Conservation (phyloP, 805 yeast genomes). For the Metschnikowia vanudenii region DNA sequence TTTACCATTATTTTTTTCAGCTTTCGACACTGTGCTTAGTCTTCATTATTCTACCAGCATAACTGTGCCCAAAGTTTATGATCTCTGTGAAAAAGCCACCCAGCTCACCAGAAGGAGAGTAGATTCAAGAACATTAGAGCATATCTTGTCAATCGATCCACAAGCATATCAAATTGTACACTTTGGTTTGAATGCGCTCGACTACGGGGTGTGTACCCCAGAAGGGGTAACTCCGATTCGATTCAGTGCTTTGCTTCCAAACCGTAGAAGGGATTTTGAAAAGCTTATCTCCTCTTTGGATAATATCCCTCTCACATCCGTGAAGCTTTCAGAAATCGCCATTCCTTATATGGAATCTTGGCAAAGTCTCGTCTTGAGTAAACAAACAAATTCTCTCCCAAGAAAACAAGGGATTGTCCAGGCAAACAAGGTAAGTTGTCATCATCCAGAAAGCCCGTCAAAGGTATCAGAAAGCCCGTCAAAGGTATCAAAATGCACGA, state of each 20-base stretch:
- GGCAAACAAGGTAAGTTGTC: neutral
- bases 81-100: conserved; percentile 16
- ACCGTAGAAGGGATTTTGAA: conserved; percentile 23
- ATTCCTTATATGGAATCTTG: neutral
- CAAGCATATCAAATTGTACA: conserved; percentile 12
- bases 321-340: conserved; percentile 7
- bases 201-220: conserved; percentile 18
- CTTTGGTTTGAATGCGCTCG: conserved; percentile 10
- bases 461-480: neutral
- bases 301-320: neutral
- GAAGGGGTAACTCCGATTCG: conserved; percentile 9
- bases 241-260: conserved; percentile 14
- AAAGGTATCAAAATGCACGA: neutral
- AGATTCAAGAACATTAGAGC: conserved; percentile 13
- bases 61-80: conserved; percentile 22
- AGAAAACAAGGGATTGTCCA: neutral
- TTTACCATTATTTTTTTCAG: conserved; percentile 12
- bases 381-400: no score
- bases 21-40: conserved; percentile 33
- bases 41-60: conserved; percentile 36
- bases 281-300: neutral
- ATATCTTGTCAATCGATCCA: conserved; percentile 10
- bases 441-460: neutral
- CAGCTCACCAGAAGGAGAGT: conserved; percentile 14
- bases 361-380: neutral